These are phyloP conservation scores for Camellia lanceoleosa DNA, from an alignment of 148 eudicot genomes.

Conservation along the genomic window DNA sequence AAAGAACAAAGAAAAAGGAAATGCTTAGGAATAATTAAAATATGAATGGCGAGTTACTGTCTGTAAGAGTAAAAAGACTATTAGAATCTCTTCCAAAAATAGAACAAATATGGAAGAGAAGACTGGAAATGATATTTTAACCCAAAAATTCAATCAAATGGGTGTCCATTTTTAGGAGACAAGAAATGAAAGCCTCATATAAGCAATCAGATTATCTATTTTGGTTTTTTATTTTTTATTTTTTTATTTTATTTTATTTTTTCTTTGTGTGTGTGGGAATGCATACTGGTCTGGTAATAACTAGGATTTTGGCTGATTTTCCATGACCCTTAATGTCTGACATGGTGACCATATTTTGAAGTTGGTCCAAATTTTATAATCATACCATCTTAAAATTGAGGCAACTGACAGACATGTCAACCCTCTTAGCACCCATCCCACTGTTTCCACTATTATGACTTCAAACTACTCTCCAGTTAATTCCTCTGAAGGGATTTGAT, in stretches of 20 bases:
- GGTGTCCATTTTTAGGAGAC: no score
- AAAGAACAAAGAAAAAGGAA: background rate
- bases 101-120: no score
- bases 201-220: background rate
- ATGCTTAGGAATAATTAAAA: background rate
- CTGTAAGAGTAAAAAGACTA: no score
- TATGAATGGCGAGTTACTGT: background rate
- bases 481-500: no score
- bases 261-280: no score
- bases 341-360: background rate
- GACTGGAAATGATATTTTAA: no score
- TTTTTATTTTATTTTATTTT: background rate
- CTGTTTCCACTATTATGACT: no score
- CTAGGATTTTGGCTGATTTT: background rate
- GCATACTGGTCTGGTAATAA: background rate
- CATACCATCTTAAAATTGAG: background rate
- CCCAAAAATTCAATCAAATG: no score
- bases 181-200: background rate
- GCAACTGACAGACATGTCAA: background rate
- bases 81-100: no score
- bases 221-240: background rate
- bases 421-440: no score
- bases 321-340: background rate
- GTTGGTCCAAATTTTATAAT: background rate
- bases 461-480: no score